Evolutionary conservation across 2,329 filamentous ascomycete genomes (phyloP).

Genomic region (Paraconiothyrium brasiliense): DNA sequence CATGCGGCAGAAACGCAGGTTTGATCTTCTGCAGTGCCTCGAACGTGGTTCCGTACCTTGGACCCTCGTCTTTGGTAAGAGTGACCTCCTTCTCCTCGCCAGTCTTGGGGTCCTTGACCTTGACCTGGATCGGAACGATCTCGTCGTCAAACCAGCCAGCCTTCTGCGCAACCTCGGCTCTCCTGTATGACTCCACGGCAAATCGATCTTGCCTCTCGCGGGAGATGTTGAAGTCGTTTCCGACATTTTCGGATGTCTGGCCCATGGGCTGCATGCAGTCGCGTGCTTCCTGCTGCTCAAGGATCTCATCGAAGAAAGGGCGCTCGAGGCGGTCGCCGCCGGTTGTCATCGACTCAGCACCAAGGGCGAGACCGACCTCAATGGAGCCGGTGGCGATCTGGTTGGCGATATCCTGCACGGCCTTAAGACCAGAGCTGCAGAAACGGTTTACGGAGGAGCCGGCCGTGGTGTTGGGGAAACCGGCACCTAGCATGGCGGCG

Average conservation of each 20-base stretch:
- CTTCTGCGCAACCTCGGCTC: conserved; percentile 91
- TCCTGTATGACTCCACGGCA: conserved; percentile 85
- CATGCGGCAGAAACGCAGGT: conserved; percentile 89
- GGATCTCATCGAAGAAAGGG: conserved; percentile 81
- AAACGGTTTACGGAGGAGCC: conserved; percentile 91
- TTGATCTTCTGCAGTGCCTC: conserved; percentile 86
- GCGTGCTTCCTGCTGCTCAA: conserved; percentile 75
- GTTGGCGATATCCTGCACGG: conserved; percentile 92
- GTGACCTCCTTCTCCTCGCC: conserved; percentile 81
- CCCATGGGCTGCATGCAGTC: conserved; percentile 98
- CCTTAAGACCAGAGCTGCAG: conserved; percentile 96
- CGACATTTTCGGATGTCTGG: conserved; percentile 96
- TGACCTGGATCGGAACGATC: conserved; percentile 86
- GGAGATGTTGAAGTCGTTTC: conserved; percentile 84
- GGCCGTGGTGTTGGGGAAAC: conserved; percentile 88
- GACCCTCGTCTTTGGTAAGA: conserved; percentile 87
- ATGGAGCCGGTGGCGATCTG: conserved; percentile 83
- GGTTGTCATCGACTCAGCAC: conserved; percentile 86
- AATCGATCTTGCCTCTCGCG: conserved; percentile 85
- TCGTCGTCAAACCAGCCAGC: conserved; percentile 92
- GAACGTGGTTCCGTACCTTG: conserved; percentile 86
- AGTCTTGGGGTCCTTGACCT: conserved; percentile 82
- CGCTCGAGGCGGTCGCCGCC: conserved; percentile 74
- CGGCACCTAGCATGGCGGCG: conserved; percentile 86
- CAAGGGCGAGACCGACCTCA: conserved; percentile 85